Evolutionary conservation across 148 eudicot genomes (phyloP), one percentile per base, ranked within the genome.

Genomic region (Hydrangea macrophylla): DNA sequence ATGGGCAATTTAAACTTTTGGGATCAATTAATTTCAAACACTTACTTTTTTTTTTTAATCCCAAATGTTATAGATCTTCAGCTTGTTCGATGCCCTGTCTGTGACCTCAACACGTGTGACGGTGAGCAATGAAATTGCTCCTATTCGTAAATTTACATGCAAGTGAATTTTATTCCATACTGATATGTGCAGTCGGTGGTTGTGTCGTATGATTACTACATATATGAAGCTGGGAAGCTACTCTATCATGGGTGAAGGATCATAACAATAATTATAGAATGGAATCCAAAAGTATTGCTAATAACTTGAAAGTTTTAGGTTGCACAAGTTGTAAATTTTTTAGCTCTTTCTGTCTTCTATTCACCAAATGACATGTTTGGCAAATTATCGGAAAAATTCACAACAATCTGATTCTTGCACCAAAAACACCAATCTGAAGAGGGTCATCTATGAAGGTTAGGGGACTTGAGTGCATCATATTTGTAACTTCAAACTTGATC

Each of bases 61-160:
- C 26, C 28, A 68, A 13, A 24, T 71, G 18, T 62, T 73, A 58
- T 87, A 94, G 99, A 94, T 86, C 71, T 94, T 69, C 99, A 94
- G 87, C 96, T 94, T 18, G 99, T 85, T 73, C 85, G 99, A 13
- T 94, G 99, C 76, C 99, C 99, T 36, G 99, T 91, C 35, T 94
- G 99, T 65, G 91, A 91, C 83, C 96, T 88, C 59, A 79, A 85
- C 71, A 83, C 97, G 5, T 94, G 99, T 73, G 97, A 94, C 67
- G 99, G 99, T 94, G 55, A 83, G 90, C 59, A 75, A 35, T 27
- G 17, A 68, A 26, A 33, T 9, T 48, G 33, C 58, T 45, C 10
- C 45, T 26, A 9, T 27, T 30, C 18, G 30, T 30, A 31, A 11
- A 8, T 62, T 2, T 44, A 37, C 45, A 15, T 25, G 22, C 51